Conservation (phyloP, 2,329 filamentous ascomycete genomes). For the Colletotrichum sp. region DNA sequence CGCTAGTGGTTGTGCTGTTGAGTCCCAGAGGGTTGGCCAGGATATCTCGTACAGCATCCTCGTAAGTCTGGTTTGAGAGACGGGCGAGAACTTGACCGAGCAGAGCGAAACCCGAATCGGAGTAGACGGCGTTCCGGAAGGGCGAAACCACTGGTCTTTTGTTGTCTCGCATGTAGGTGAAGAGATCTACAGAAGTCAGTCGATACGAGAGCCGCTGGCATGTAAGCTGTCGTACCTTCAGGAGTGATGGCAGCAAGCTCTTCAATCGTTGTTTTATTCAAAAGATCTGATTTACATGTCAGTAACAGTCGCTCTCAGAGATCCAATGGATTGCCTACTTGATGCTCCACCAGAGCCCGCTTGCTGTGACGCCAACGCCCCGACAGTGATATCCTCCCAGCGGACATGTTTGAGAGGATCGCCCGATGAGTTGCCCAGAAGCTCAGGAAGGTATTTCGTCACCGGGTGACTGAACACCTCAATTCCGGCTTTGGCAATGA, state of each 20-base stretch:
- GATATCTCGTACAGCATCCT: background rate
- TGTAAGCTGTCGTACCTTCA: background rate
- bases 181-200: background rate
- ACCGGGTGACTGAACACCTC: slow-evolving; percentile 26
- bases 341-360: slow-evolving; percentile 17
- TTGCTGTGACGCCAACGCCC: slow-evolving; percentile 24
- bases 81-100: background rate
- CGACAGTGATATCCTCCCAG: slow-evolving; percentile 27
- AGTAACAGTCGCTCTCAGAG: background rate
- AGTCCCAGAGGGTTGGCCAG: slow-evolving; percentile 9
- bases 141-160: background rate
- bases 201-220: background rate
- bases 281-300: background rate
- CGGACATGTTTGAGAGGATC: slow-evolving; percentile 1
- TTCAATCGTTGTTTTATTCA: background rate
- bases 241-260: background rate
- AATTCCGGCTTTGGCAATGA: slow-evolving; percentile 25
- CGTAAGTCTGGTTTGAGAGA: background rate
- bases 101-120: background rate
- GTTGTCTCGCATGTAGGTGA: background rate
- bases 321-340: background rate
- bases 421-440: slow-evolving; percentile 1
- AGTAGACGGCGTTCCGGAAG: background rate
- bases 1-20: background rate
- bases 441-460: slow-evolving; percentile 29